Evolutionary conservation across 2,329 filamentous ascomycete species (phyloP).

Genomic region (Juglanconis oblonga): DNA sequence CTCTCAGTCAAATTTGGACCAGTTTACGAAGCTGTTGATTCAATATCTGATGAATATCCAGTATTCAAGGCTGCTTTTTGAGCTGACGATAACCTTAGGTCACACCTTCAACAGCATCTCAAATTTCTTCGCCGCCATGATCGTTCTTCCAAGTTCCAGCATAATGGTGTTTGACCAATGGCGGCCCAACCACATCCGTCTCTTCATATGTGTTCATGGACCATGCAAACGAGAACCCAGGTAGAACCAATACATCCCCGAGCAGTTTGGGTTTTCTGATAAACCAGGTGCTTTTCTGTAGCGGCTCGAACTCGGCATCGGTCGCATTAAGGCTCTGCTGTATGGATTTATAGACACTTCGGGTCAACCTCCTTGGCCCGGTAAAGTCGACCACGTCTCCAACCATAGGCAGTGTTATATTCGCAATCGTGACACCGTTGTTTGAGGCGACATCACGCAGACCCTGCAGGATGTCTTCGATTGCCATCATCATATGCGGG

Average conservation of each 20-base stretch:
- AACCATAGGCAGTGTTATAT: slow-evolving; percentile 10
- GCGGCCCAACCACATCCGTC: slow-evolving; percentile 2
- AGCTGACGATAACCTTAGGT: too few species aligned
- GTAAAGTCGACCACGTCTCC: slow-evolving; percentile 16
- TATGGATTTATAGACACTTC: slow-evolving; percentile 12
- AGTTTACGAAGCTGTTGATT: too few species aligned
- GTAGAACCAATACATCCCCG: slow-evolving; percentile 22
- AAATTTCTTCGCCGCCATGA: slow-evolving; percentile 18
- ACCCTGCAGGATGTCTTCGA: slow-evolving; percentile 20
- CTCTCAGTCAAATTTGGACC: too few species aligned
- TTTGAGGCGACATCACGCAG: slow-evolving; percentile 4
- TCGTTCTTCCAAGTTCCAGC: slow-evolving; percentile 23
- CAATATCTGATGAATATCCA: too few species aligned
- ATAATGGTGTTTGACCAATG: slow-evolving; percentile 23
- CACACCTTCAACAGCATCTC: not conserved
- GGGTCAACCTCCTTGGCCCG: slow-evolving; percentile 15
- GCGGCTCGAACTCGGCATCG: not conserved
- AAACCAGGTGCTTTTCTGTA: slow-evolving; percentile 6
- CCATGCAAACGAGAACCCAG: slow-evolving; percentile 22
- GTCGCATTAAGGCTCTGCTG: slow-evolving; percentile 3
- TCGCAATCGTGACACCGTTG: slow-evolving; percentile 6
- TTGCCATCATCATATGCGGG: slow-evolving; percentile 20
- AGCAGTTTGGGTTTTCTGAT: slow-evolving; percentile 19
- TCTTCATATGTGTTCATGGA: slow-evolving; percentile 20
- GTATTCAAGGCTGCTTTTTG: too few species aligned